Conservation (phyloP, 176 grass and related monocot species). For the Carex myosuroides region DNA sequence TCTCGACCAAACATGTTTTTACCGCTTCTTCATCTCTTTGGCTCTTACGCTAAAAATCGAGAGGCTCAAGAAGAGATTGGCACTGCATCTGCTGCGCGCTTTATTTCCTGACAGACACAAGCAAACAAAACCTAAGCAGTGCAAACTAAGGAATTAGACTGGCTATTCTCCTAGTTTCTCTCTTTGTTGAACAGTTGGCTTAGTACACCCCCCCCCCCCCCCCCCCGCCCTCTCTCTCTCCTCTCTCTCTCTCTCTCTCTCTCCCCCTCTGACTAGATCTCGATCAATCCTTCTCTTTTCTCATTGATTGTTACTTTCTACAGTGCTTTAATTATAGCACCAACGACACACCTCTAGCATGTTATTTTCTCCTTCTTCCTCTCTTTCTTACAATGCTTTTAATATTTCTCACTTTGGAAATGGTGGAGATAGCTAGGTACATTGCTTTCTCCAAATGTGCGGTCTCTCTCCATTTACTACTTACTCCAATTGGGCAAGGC, state of each 20-base stretch:
- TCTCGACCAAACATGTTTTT: conserved; percentile 1
- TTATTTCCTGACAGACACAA: not conserved
- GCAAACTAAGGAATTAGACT: conserved; percentile 3
- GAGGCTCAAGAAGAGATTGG: not conserved
- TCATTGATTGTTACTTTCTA: conserved; percentile 5
- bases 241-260: too few relatives aligned
- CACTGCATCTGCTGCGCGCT: not conserved
- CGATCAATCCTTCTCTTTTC: not conserved
- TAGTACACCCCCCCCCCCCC: not conserved
- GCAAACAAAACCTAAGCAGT: not conserved
- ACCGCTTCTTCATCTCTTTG: not conserved
- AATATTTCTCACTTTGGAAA: conserved; percentile 16
- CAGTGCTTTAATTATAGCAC: conserved; percentile 4
- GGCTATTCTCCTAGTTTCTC: not conserved
- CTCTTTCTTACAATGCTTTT: not conserved
- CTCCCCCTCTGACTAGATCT: not conserved
- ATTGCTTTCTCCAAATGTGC: not conserved
- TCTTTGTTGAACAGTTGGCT: conserved; percentile 1
- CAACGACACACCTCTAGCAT: not conserved
- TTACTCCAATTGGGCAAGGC: not conserved
- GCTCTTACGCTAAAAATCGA: too few relatives aligned
- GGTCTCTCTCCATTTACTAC: not conserved
- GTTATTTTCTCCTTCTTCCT: conserved; percentile 7
- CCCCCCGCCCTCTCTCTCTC: too few relatives aligned
- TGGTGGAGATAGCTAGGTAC: not conserved